These are phyloP conservation scores for Nemania sp. DNA, from an alignment of 2,329 filamentous ascomycete species.

Conservation along the genomic window DNA sequence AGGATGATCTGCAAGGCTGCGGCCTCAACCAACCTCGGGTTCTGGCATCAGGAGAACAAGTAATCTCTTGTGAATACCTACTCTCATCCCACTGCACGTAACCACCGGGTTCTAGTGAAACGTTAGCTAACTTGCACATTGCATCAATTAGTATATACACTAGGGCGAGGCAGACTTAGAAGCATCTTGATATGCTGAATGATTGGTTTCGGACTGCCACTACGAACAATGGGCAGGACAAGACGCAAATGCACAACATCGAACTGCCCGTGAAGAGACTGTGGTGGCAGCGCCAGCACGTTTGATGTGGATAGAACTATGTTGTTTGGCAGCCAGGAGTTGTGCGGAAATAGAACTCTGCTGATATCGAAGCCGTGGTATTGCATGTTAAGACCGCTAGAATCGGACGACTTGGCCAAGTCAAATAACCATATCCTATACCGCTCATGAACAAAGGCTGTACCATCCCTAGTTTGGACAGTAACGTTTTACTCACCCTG, in stretches of 20 bases:
- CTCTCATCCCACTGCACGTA: constrained; percentile 24
- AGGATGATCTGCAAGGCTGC: no score
- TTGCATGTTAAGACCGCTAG: constrained; percentile 9
- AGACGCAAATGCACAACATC: constrained; percentile 21
- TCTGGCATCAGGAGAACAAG: no score
- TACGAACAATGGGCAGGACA: constrained; percentile 16
- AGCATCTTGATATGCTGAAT: constrained; percentile 23
- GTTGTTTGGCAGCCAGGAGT: constrained; percentile 16
- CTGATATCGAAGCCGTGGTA: constrained; percentile 24
- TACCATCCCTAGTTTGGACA: neutral
- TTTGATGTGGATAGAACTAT: constrained; percentile 10
- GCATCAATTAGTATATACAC: neutral
- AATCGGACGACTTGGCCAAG: constrained; percentile 15
- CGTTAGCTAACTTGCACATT: neutral
- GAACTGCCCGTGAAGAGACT: constrained; percentile 15
- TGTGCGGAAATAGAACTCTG: constrained; percentile 17
- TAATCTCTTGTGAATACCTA: neutral
- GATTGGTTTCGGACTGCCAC: constrained; percentile 13
- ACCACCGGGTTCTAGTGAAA: constrained; percentile 14
- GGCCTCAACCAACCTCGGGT: no score
- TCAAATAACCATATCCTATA: constrained; percentile 22
- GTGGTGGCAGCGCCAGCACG: constrained; percentile 12
- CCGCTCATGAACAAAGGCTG: neutral
- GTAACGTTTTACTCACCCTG: constrained; percentile 2
- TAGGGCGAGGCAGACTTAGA: constrained; percentile 6